These are phyloP conservation scores for Ustilago crameri DNA, from an alignment of 1,284 basidiomycete species.

Conservation along the genomic window DNA sequence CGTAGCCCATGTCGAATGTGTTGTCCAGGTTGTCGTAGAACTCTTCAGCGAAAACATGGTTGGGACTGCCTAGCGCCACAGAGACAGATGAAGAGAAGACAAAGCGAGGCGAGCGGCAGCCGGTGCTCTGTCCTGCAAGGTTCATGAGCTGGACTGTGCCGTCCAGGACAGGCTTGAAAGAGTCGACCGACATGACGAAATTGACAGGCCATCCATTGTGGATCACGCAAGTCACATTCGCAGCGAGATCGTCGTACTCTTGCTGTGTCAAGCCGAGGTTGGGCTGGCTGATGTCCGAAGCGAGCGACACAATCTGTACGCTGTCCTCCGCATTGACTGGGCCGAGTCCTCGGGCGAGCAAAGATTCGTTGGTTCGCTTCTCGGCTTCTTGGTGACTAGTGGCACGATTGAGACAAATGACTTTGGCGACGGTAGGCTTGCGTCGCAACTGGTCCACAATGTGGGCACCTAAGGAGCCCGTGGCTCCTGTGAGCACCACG, in stretches of 20 bases:
- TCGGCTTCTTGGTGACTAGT: conserved; percentile 30
- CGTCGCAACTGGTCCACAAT: conserved; percentile 40
- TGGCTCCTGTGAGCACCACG: conserved; percentile 51
- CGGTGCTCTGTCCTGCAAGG: conserved; percentile 71
- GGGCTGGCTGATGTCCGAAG: conserved; percentile 21
- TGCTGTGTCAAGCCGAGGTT: conserved; percentile 24
- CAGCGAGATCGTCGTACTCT: conserved; percentile 18
- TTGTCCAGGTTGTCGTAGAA: conserved; percentile 69
- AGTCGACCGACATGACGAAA: conserved; percentile 50
- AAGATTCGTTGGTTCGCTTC: conserved; percentile 30
- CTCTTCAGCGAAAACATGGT: conserved; percentile 69
- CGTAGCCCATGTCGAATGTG: conserved; percentile 73
- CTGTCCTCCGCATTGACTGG: background rate
- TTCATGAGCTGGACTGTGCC: conserved; percentile 74
- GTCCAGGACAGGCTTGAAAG: conserved; percentile 65
- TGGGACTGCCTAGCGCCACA: conserved; percentile 65
- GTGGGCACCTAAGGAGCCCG: conserved; percentile 53
- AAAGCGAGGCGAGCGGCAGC: conserved; percentile 70
- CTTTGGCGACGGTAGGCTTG: conserved; percentile 16
- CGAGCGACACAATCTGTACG: conserved; percentile 18
- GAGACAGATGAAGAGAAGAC: conserved; percentile 75
- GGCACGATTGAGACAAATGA: conserved; percentile 43
- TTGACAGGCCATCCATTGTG: conserved; percentile 59
- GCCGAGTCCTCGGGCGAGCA: conserved; percentile 20
- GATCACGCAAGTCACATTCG: conserved; percentile 33